These are phyloP conservation scores for Phoma herbarum DNA, from an alignment of 2,329 filamentous ascomycete genomes.

Conservation along the genomic window DNA sequence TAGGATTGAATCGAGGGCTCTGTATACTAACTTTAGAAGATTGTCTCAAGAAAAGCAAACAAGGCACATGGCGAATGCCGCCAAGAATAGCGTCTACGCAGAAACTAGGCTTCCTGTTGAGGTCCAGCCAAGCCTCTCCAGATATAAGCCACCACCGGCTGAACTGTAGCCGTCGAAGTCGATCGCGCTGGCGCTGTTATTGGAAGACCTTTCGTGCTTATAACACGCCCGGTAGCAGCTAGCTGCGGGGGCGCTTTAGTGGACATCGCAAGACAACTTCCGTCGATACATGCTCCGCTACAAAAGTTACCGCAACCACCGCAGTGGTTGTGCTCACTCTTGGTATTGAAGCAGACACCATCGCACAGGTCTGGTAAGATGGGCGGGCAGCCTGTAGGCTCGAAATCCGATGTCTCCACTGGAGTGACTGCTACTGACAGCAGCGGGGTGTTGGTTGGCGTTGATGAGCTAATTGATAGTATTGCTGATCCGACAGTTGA, in stretches of 20 bases:
- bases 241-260: background rate
- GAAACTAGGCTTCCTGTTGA: background rate
- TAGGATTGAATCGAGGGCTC: background rate
- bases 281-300: constrained; percentile 5
- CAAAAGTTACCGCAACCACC: constrained; percentile 13
- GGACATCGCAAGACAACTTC: constrained; percentile 1
- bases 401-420: background rate
- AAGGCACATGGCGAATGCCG: background rate
- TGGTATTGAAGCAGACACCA: constrained; percentile 11
- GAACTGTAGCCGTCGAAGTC: background rate
- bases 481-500: background rate
- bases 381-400: constrained; percentile 1
- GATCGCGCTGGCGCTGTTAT: background rate
- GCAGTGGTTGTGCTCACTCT: constrained; percentile 9
- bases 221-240: background rate
- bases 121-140: constrained; percentile 6
- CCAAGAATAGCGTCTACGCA: background rate
- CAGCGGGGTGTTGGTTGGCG: background rate
- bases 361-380: constrained; percentile 3
- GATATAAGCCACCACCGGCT: constrained; percentile 5
- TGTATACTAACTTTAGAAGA: background rate
- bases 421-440: background rate
- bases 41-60: background rate
- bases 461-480: background rate
- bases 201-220: background rate